Conservation (phyloP, 164 flowering plant species). For the Paratinospora sagittata region DNA sequence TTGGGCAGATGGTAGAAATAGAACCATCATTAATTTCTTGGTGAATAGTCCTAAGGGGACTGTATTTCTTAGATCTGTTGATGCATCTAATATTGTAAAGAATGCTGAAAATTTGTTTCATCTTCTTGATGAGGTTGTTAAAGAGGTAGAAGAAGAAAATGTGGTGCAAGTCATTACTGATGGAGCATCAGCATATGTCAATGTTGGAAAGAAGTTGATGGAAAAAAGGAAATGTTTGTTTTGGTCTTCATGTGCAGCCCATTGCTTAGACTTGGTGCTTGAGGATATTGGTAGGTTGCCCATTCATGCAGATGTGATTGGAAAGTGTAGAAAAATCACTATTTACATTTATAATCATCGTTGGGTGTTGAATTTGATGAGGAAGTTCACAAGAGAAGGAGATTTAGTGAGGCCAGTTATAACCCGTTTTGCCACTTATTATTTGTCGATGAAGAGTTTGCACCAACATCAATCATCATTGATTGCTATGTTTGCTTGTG, state of each 20-base stretch:
- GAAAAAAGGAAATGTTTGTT: neutral
- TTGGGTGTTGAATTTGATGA: neutral
- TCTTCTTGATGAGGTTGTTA: too few relatives aligned
- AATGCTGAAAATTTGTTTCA: too few relatives aligned
- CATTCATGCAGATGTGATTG: neutral
- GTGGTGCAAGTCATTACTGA: neutral
- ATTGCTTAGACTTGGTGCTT: too few relatives aligned
- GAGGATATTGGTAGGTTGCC: neutral
- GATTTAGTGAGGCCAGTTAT: neutral
- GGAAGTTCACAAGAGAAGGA: neutral
- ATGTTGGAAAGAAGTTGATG: neutral
- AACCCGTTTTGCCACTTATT: neutral
- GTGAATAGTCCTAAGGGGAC: conserved; percentile 1
- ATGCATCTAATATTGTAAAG: neutral
- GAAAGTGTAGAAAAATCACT: neutral
- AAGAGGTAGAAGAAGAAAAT: neutral
- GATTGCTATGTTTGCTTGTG: too few relatives aligned
- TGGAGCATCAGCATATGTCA: neutral
- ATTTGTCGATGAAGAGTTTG: neutral
- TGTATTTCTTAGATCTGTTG: neutral
- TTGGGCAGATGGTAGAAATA: neutral
- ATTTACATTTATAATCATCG: neutral
- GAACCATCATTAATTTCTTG: neutral
- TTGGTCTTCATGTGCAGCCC: neutral
- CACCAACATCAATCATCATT: too few relatives aligned